Evolutionary conservation across 73 alveolate genomes (phyloP), one percentile per base, ranked within the genome.

Genomic region (Paramecium pentaurelia): DNA sequence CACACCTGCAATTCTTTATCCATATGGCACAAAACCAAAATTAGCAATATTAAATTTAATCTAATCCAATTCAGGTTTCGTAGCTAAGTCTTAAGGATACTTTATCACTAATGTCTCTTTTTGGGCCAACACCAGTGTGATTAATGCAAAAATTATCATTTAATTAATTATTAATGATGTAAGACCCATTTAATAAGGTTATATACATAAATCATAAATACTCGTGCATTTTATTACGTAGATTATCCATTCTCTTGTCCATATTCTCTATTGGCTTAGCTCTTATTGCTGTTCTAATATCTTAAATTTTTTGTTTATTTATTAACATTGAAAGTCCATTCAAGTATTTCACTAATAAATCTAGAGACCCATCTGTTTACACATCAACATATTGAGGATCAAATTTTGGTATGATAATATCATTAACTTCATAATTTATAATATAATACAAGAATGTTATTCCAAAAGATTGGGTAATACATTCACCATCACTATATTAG

Each of bases 241-340:
- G 58, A 64, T 87, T 87, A 0, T 68, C 71, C 64, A 89, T 40
- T 32, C 94, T 77, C 37, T 49, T 73, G 25, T 42, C 32, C 92
- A 89, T 71, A 16, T 60, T 89, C 38, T 16, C 51, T 25, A 89
- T 58, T 34, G 60, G 75, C 30, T 89, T 89, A 3, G 94, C 75
- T 73, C 88, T 77, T 30, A 89, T 40, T n/a, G 77, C 88, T 45
- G 94, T 77, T 89, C 94, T 70, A 11, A 89, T 89, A 73, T 89
- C 94, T 89, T 68, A 77, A 18, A 89, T 28, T 11, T 30, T 44
- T 27, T 71, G 51, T 32, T 89, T 89, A 60, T 77, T 89, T 8
- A 71, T 36, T 16, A 89, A 47, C 38, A 89, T 85, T 14, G 85
- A 71, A 20, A 89, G 54, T 45, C 94, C 94, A 71, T 59, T 89